Percentiles rank a stretch among this genome's conserved stretches.
Evolutionary conservation across 768 basidiomycete genomes (phyloP).

Genomic region (Xanthoconium stramineum): DNA sequence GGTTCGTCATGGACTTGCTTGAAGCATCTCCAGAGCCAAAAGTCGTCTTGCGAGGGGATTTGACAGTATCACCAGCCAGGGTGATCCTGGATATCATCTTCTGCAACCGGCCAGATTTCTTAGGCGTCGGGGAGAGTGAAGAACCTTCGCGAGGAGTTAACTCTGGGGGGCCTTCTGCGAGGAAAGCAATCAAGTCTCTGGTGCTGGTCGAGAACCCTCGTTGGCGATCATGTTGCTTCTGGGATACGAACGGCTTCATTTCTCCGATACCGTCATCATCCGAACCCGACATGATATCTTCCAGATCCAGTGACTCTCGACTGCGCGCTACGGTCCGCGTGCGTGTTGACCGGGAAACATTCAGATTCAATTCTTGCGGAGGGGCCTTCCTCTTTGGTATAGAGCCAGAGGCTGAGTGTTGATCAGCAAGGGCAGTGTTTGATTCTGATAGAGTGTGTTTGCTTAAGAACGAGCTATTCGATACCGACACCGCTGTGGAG

Average conservation of each 20-base stretch:
- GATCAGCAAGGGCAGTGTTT: conserved; percentile 30
- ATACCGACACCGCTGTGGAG: conserved; percentile 4
- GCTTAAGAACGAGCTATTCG: conserved; percentile 12
- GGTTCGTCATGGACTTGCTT: conserved; percentile 37
- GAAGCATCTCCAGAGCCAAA: conserved; percentile 19
- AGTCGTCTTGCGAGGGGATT: conserved; percentile 33
- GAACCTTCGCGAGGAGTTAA: conserved; percentile 38
- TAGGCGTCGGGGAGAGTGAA: conserved; percentile 27
- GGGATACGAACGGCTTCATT: conserved; percentile 35
- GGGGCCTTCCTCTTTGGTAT: conserved; percentile 21
- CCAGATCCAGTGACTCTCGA: conserved; percentile 69
- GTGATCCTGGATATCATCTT: conserved; percentile 82
- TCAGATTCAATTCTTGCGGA: conserved; percentile 30
- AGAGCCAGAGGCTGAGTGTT: conserved; percentile 22
- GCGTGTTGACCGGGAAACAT: conserved; percentile 17
- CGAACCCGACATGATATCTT: conserved; percentile 69
- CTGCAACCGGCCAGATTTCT: conserved; percentile 63
- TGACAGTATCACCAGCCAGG: conserved; percentile 36
- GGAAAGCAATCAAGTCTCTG: conserved; percentile 54
- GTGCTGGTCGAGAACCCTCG: conserved; percentile 43
- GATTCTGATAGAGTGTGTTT: conserved; percentile 30
- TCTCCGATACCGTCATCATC: conserved; percentile 51
- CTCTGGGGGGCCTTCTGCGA: conserved; percentile 55
- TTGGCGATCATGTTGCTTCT: conserved; percentile 34
- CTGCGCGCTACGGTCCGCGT: conserved; percentile 53